These are phyloP conservation scores for Eleusine indica DNA, from an alignment of 176 grass and related monocot genomes.

Conservation along the genomic window DNA sequence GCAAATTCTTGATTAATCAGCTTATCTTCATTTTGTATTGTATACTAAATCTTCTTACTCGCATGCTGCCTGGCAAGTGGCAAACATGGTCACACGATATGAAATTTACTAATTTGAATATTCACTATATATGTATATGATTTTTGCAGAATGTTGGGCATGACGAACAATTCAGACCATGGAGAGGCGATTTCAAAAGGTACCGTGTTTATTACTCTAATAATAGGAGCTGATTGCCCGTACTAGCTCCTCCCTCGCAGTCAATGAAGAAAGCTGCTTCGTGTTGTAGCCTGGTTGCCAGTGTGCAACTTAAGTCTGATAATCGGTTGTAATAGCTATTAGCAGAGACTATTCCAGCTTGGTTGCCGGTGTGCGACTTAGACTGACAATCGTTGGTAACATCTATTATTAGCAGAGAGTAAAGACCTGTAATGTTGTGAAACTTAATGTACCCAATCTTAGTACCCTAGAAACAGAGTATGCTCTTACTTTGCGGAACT, in stretches of 20 bases:
- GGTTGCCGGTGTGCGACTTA: background rate
- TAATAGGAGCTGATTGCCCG: slow-evolving; percentile 8
- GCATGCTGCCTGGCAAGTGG: background rate
- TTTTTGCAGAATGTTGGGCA: slow-evolving; percentile 53
- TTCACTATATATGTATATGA: background rate
- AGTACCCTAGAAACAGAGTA: background rate
- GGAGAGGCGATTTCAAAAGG: slow-evolving; percentile 42
- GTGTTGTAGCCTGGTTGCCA: background rate
- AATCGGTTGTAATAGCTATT: background rate
- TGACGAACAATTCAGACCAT: slow-evolving; percentile 63
- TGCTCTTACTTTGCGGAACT: background rate
- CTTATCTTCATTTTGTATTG: background rate
- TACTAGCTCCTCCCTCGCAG: background rate
- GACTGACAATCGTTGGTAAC: background rate
- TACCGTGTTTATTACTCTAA: slow-evolving; percentile 11
- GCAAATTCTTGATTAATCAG: slow-evolving; percentile 12
- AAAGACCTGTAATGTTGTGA: background rate
- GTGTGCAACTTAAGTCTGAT: background rate
- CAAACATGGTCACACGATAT: background rate
- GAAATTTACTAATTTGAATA: slow-evolving; percentile 16
- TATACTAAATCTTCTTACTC: slow-evolving; percentile 2
- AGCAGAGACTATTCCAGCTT: background rate
- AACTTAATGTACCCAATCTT: background rate
- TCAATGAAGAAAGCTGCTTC: background rate
- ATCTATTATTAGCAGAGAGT: slow-evolving; percentile 27